Base-by-base conservation (phyloP, 768 basidiomycete species). In the Baorangia bicolor region DNA sequence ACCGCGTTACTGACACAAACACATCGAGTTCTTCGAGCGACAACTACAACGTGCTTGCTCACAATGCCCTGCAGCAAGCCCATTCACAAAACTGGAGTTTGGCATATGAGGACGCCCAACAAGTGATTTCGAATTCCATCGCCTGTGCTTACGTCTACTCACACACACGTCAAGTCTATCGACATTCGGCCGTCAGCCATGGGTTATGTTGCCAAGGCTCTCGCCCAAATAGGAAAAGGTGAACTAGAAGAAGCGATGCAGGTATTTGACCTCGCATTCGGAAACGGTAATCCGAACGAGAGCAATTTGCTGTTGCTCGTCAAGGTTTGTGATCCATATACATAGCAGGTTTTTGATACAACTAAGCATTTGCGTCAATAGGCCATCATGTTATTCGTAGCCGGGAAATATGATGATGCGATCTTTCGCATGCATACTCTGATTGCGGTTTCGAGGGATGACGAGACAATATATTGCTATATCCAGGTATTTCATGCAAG, bases 141-240 rank as follows among this genome's bases (percentile, higher is more conserved):
- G 11, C 7, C 3, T 13, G 6, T 30, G 30, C 14, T 21, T n/a
- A n/a, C n/a, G n/a, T n/a, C n/a, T 4, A 34, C 31, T 42, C 7
- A 48, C 13, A 7, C 1, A 16, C 16, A 1, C 10, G 4, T 27
- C 31, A 10, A 59, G 54, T 59, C 58, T 21, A 12, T 56, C 12
- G 12, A 44, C 2, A 13, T 21, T 28, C 53, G 16, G 9, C 25
- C 31, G n/a, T 56, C 58, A 20, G 27, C 51, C 8, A 51, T 59
- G 28, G 54, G 58, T 9, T 43, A 56, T 23, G 39, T 59, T 31
- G 35, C 23, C 21, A 55, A 21, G 49, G 44, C 49, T n/a, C 28
- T 42, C 33, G 53, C 58, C 3, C 53, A 55, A n/a, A 20, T 51
- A 7, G 53, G 49, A 13, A 39, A 16, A 34, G 49, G 39, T n/a